Percentiles rank a stretch among this genome's conserved stretches.
These are phyloP conservation scores for Thelonectria olida DNA, from an alignment of 2,329 filamentous ascomycete genomes.

Conservation along the genomic window DNA sequence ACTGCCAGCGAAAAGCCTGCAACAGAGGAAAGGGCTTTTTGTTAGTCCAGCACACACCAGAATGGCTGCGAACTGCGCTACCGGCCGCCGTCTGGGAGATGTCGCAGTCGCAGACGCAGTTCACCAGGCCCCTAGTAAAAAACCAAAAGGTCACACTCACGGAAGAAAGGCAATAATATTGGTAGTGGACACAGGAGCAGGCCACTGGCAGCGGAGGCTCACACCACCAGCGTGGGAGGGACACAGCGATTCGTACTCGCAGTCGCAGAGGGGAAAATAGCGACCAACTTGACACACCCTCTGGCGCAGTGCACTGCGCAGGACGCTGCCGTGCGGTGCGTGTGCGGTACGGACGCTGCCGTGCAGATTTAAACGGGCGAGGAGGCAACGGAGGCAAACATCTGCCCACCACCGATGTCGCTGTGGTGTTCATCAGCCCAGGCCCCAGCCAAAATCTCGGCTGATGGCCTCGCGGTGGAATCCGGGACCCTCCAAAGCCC, in stretches of 20 bases:
- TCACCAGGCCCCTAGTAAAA: slow-evolving; percentile 14
- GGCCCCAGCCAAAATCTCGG: slow-evolving; percentile 40
- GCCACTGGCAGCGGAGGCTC: slow-evolving; percentile 35
- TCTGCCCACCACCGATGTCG: slow-evolving; percentile 44
- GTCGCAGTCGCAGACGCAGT: neutral
- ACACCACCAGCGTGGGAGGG: slow-evolving; percentile 32
- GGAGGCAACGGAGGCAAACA: slow-evolving; percentile 36
- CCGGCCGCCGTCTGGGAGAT: neutral
- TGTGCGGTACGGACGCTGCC: slow-evolving; percentile 33
- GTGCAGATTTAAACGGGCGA: slow-evolving; percentile 40
- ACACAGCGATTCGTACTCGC: slow-evolving; percentile 7
- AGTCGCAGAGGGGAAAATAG: slow-evolving; percentile 24
- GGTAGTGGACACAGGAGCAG: slow-evolving; percentile 34
- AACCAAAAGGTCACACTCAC: slow-evolving; percentile 26
- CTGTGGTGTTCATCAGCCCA: slow-evolving; percentile 42
- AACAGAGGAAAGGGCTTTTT: neutral
- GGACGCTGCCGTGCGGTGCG: slow-evolving; percentile 26
- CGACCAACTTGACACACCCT: slow-evolving; percentile 18
- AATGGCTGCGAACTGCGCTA: slow-evolving; percentile 13
- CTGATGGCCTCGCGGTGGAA: slow-evolving; percentile 41
- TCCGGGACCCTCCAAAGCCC: slow-evolving; percentile 38
- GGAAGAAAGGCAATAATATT: slow-evolving; percentile 23
- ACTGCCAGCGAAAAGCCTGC: neutral
- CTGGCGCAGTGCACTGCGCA: slow-evolving; percentile 31
- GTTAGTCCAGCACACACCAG: slow-evolving; percentile 6